Percentiles rank a stretch among this genome's conserved stretches.
Conservation (phyloP, 225 moss, liverwort and hornwort species). For the Pseudoscleropodium purum region DNA sequence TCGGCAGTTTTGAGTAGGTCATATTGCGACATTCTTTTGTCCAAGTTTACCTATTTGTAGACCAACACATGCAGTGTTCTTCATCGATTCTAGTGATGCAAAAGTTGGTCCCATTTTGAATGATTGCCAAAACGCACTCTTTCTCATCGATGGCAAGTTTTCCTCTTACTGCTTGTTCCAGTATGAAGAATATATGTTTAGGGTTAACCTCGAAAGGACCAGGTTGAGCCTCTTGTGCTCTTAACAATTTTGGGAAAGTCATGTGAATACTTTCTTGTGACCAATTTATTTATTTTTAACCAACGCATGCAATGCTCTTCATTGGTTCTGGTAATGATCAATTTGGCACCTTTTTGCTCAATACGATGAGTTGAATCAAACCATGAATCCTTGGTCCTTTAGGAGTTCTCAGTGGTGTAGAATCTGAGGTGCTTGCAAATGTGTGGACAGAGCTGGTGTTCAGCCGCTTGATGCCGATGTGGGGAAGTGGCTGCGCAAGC, state of each 20-base stretch:
- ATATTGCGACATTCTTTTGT: background rate
- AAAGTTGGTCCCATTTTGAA: background rate
- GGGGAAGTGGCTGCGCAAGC: constrained; percentile 90
- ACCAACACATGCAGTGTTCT: too few relatives aligned
- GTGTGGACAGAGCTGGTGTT: constrained; percentile 59
- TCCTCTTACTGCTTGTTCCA: background rate
- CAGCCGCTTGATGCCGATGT: constrained; percentile 89
- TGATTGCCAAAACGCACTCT: constrained; percentile 60
- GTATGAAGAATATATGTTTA: background rate
- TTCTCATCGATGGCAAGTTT: constrained; percentile 76
- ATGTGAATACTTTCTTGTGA: background rate
- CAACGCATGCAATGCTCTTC: background rate
- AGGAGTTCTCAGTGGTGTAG: background rate
- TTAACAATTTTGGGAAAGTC: background rate
- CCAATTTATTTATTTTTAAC: background rate
- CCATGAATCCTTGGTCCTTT: background rate
- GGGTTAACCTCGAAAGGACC: background rate
- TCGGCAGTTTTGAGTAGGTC: background rate
- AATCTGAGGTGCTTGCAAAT: background rate
- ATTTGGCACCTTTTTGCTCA: background rate
- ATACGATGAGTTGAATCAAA: background rate
- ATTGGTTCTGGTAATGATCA: background rate
- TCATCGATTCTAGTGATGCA: too few relatives aligned
- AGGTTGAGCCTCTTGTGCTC: background rate
- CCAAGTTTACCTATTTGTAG: too few relatives aligned